phyloP scores from a whole-genome alignment of 176 grass and related monocot genomes.

The Aegilops tauschii region DNA sequence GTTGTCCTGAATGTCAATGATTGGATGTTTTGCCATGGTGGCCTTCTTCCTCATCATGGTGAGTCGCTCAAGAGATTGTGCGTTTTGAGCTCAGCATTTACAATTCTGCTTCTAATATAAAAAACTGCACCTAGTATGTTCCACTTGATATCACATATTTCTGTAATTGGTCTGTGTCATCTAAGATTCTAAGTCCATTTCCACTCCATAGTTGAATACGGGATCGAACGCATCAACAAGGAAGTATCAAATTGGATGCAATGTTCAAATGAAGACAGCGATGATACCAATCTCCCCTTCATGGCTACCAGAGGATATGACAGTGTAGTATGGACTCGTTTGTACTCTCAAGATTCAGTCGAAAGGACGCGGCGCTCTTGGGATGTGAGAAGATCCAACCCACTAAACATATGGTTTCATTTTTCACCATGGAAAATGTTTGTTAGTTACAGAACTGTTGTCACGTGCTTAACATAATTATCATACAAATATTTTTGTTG shows the following conservation, averaged over 20 bases:
- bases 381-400: constrained; percentile 45
- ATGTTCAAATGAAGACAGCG: constrained; percentile 42
- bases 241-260: constrained; percentile 88
- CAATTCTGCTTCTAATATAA: not conserved
- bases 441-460: not conserved
- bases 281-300: constrained; percentile 55
- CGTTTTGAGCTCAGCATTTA: constrained; percentile 3
- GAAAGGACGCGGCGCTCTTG: constrained; percentile 36
- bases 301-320: constrained; percentile 91
- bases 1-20: constrained; percentile 82
- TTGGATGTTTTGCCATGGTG: constrained; percentile 96
- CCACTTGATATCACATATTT: constrained; percentile 1
- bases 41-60: constrained; percentile 97
- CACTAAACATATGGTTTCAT: not conserved
- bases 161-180: not conserved
- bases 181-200: not conserved
- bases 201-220: constrained; percentile 65
- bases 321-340: constrained; percentile 85
- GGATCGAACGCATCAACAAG: constrained; percentile 78
- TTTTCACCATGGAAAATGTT: not conserved
- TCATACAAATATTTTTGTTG: constrained; percentile 5
- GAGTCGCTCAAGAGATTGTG: not conserved
- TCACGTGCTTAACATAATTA: not conserved
- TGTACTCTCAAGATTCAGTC: constrained; percentile 67
- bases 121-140: not conserved